These are phyloP conservation scores for Curvularia spicifera DNA, from an alignment of 2,329 filamentous ascomycete genomes.

Conservation along the genomic window DNA sequence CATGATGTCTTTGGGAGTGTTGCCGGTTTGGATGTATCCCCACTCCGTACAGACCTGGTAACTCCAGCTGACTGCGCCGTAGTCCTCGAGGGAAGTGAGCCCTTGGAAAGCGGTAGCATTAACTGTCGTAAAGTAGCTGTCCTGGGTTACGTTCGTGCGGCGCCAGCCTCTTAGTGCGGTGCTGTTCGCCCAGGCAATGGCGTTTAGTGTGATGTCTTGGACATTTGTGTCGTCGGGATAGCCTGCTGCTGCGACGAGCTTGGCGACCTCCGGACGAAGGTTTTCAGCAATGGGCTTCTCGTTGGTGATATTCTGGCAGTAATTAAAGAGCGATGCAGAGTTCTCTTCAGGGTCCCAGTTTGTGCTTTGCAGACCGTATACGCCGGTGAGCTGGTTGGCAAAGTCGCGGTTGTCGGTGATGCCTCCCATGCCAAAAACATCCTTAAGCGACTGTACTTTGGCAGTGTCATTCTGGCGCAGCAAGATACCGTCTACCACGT, in stretches of 20 bases:
- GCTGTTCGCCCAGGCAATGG: constrained; percentile 61
- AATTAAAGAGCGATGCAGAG: constrained; percentile 54
- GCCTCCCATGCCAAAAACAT: constrained; percentile 58
- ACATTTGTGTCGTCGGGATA: constrained; percentile 54
- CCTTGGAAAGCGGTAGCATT: constrained; percentile 48
- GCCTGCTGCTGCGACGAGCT: constrained; percentile 57
- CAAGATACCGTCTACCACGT: constrained; percentile 66
- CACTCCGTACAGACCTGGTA: constrained; percentile 66
- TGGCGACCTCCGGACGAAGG: constrained; percentile 50
- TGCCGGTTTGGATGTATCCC: constrained; percentile 80
- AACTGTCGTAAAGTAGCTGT: constrained; percentile 60
- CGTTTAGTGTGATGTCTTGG: constrained; percentile 62
- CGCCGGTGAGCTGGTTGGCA: constrained; percentile 55
- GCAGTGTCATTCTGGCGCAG: constrained; percentile 55
- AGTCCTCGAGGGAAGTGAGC: constrained; percentile 27
- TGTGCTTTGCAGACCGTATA: constrained; percentile 60
- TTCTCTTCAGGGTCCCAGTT: constrained; percentile 65
- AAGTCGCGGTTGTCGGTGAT: constrained; percentile 62
- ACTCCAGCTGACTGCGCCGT: constrained; percentile 55
- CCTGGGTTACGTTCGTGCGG: constrained; percentile 48
- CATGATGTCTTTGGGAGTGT: constrained; percentile 67
- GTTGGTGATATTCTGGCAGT: constrained; percentile 64
- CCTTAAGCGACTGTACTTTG: constrained; percentile 58
- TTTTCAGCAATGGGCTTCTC: constrained; percentile 41
- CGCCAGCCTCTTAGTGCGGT: constrained; percentile 53